Conservation (phyloP, 441 rosid species). For the Erodium texanum region DNA sequence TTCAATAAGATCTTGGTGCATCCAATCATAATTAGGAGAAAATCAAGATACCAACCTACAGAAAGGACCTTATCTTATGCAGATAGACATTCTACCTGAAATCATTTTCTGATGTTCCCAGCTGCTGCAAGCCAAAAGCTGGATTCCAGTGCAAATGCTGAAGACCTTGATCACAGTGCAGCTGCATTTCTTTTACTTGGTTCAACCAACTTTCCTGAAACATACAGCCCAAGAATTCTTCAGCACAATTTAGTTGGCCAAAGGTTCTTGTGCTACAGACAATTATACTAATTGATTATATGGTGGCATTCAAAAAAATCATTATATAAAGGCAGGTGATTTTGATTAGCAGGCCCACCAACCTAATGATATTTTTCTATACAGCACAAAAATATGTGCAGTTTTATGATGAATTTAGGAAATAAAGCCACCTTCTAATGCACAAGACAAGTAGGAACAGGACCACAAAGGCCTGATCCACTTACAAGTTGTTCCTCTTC, state of each 20-base stretch:
- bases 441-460: not conserved
- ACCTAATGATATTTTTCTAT: not conserved
- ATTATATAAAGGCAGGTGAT: not conserved
- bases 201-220: constrained; percentile 20
- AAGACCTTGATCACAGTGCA: constrained; percentile 19
- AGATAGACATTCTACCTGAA: constrained; percentile 13
- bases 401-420: not conserved
- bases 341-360: not conserved
- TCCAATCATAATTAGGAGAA: not conserved
- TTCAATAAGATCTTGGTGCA: not conserved
- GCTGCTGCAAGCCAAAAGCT: constrained; percentile 5
- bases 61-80: not conserved
- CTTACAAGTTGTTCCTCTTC: constrained; percentile 23
- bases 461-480: not conserved
- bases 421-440: not conserved
- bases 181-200: constrained; percentile 22
- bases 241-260: not conserved
- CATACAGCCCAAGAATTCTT: not conserved
- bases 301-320: no score
- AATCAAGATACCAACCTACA: not conserved
- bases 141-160: constrained; percentile 12
- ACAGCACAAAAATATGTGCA: not conserved
- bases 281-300: not conserved
- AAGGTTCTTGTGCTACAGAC: not conserved
- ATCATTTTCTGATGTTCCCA: constrained; percentile 12